These are phyloP conservation scores for Hevea brasiliensis DNA, from an alignment of 345 rosid species.

Conservation along the genomic window DNA sequence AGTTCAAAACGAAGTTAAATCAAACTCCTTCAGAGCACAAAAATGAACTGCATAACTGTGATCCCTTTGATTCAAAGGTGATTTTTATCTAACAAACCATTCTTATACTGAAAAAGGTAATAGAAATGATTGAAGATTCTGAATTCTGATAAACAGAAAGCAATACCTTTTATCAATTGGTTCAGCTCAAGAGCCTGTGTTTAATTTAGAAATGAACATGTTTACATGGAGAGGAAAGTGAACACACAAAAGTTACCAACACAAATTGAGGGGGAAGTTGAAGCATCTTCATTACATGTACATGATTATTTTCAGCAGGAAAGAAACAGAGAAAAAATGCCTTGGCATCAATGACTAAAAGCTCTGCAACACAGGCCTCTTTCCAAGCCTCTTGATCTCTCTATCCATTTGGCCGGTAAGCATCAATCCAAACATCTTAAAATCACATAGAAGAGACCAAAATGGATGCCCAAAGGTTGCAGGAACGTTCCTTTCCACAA, in stretches of 20 bases:
- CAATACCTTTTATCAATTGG: not conserved
- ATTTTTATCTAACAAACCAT: not conserved
- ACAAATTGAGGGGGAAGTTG: not conserved
- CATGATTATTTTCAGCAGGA: not conserved
- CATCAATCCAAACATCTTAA: constrained; percentile 92
- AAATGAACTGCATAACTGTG: too few relatives aligned
- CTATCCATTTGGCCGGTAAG: constrained; percentile 88
- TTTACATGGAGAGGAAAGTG: not conserved
- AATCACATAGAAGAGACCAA: constrained; percentile 86
- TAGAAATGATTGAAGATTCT: too few relatives aligned
- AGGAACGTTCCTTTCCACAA: constrained; percentile 84
- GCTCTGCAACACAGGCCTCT: constrained; percentile 73
- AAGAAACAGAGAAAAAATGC: not conserved
- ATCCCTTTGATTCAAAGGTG: not conserved
- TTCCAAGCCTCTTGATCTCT: constrained; percentile 93
- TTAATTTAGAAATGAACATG: not conserved
- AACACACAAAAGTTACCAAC: not conserved
- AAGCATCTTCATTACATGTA: not conserved
- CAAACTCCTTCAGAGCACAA: too few relatives aligned
- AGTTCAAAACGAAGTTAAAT: not conserved
- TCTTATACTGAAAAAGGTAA: not conserved
- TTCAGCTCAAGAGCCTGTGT: not conserved
- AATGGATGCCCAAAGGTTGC: constrained; percentile 83
- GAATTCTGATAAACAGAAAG: too few relatives aligned
- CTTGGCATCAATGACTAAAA: constrained; percentile 31